Base-by-base conservation (phyloP, 495 filamentous ascomycete genomes). In the Xylaria telfairii region DNA sequence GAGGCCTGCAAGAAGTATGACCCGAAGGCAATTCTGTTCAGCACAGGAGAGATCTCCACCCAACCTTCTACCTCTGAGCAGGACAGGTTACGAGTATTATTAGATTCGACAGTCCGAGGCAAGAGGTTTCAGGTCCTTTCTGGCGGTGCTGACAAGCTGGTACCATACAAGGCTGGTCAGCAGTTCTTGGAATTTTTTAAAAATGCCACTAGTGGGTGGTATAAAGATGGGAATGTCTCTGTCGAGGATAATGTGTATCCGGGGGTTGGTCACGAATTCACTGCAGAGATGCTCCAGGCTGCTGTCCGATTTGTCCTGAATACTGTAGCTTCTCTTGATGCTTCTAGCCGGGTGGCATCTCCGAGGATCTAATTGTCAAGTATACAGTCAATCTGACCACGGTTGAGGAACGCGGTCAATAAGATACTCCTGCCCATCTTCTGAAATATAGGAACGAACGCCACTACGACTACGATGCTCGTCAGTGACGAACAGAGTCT, bases 111-210 rank as follows among this genome's bases (percentile, higher is more conserved):
- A 13, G 73, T 98, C 53, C 82, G 81, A 0, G 89, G 90, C 0
- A 99, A 98, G 80, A 89, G 84, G 66, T 89, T 98, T 68, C 80
- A 98, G 64, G 88, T 92, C 70, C 81, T 96, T 69, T 90, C 90
- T 15, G 96, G 95, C 0, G 91, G 83, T 0, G 83, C 82, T 21
- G 96, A 99, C 78, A 94, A 92, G 75, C 79, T 98, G 59, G 95
- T 99, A 24, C 95, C 96, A 8, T 93, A 93, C 79, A 82, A 82
- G 28, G 89, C 88, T 19, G 84, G 86, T 2, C 87, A 91, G 74
- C 84, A 86, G 0, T 96, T 98, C 77, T 70, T 97, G 59, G 76
- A 79, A 9, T 93, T 90, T 81, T 82, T 98, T 64, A 91, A 92
- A 78, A 78, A 85, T 42, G 89, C 89, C 0, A 75, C 88, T 46